Evolutionary conservation across 306 rosid genomes (phyloP).

Genomic region (Acacia acuminata): DNA sequence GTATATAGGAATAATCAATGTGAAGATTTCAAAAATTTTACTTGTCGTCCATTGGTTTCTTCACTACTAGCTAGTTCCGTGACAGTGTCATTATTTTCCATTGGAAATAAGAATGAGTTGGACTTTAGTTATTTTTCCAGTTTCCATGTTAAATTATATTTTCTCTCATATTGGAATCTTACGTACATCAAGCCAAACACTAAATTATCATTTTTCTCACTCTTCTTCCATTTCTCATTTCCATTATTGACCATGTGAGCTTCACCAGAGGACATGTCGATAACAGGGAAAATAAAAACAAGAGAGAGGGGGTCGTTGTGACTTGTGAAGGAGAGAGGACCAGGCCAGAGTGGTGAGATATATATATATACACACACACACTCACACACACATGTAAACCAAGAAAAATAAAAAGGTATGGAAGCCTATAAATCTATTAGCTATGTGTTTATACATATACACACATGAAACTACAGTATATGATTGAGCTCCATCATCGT

Average conservation of each 20-base stretch:
- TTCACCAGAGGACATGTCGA: conserved; percentile 6
- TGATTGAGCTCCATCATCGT: conserved; percentile 5
- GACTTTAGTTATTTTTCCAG: not conserved
- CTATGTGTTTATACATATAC: not conserved
- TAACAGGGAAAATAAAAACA: not conserved
- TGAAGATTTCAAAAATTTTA: not conserved
- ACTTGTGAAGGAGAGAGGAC: not conserved
- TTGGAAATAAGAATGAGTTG: not conserved
- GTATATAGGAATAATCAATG: not conserved
- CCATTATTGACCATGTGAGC: conserved; percentile 9
- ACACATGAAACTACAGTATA: not conserved
- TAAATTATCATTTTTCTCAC: not conserved
- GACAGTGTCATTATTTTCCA: not conserved
- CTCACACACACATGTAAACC: not conserved
- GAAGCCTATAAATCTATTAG: not conserved
- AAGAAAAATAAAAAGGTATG: not conserved
- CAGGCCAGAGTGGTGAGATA: not conserved
- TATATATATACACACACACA: too few species aligned
- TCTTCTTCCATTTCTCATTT: not conserved
- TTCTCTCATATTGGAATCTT: not conserved
- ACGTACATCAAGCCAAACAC: conserved; percentile 4
- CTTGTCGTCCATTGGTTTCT: not conserved
- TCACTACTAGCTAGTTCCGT: not conserved
- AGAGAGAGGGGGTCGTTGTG: not conserved
- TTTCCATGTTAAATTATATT: not conserved